phyloP scores from a whole-genome alignment of 2,329 filamentous ascomycete species.

The Venturia asperata region DNA sequence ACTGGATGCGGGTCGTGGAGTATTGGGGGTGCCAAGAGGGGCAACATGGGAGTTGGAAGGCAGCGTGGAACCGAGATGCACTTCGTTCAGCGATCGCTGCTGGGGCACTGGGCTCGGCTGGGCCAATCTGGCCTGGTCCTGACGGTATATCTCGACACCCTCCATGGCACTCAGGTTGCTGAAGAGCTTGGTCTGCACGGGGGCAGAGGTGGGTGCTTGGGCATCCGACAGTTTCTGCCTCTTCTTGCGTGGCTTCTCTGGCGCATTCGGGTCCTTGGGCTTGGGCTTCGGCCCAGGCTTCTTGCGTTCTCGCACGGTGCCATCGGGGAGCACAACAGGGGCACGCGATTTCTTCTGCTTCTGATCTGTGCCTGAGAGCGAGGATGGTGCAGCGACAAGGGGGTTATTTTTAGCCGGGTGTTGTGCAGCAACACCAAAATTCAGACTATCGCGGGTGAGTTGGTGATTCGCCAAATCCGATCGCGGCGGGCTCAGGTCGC shows the following conservation, averaged over 20 bases:
- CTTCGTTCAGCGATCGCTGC: constrained; percentile 21
- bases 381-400: constrained; percentile 18
- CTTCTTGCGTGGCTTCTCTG: constrained; percentile 17
- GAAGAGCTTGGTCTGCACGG: constrained; percentile 16
- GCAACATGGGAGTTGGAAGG: constrained; percentile 17
- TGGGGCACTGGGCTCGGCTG: constrained; percentile 32
- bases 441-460: constrained; percentile 14
- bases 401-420: constrained; percentile 22
- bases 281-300: constrained; percentile 58
- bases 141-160: constrained; percentile 18
- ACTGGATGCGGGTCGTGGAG: constrained; percentile 50
- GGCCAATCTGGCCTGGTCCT: constrained; percentile 21
- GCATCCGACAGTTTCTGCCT: constrained; percentile 13
- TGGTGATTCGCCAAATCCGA: constrained; percentile 15
- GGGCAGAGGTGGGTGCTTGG: constrained; percentile 17
- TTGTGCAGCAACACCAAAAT: constrained; percentile 23
- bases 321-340: constrained; percentile 40
- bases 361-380: constrained; percentile 33
- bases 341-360: constrained; percentile 41
- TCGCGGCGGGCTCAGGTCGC: constrained; percentile 16
- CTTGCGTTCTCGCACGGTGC: constrained; percentile 47
- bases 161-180: constrained; percentile 18
- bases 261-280: constrained; percentile 40
- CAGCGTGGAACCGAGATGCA: constrained; percentile 18
- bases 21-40: constrained; percentile 7